Evolutionary conservation across 108 stramenopile species (phyloP).

Genomic region (Nitzschia sp.): DNA sequence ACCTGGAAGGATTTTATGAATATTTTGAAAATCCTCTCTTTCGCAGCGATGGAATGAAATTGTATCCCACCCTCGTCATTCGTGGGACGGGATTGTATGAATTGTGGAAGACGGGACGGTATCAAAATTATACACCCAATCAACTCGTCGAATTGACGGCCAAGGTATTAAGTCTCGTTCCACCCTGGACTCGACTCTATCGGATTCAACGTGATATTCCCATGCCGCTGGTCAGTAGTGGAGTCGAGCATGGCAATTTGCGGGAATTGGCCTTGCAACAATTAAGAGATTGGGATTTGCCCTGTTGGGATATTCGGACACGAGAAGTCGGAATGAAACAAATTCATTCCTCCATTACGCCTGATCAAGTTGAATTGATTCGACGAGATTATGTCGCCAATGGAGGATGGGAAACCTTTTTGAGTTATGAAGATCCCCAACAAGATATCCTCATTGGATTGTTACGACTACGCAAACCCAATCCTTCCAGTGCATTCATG

Average conservation of each 20-base stretch:
- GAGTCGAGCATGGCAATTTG: conserved; percentile 95
- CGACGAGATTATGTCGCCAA: conserved; percentile 92
- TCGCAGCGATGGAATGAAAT: conserved; percentile 92
- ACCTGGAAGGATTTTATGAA: conserved; percentile 87
- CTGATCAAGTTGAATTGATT: conserved; percentile 92
- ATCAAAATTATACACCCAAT: conserved; percentile 94
- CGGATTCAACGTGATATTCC: conserved; percentile 97
- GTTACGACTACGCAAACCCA: conserved; percentile 52
- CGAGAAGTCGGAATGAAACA: conserved; percentile 96
- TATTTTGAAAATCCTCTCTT: conserved; percentile 94
- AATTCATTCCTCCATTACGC: conserved; percentile 86
- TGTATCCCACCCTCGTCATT: conserved; percentile 96
- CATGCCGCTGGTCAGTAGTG: conserved; percentile 93
- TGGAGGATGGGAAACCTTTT: conserved; percentile 95
- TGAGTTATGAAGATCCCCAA: conserved; percentile 91
- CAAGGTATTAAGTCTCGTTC: conserved; percentile 85
- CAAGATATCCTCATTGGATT: conserved; percentile 89
- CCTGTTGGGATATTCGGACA: conserved; percentile 92
- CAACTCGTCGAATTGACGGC: conserved; percentile 93
- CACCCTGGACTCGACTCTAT: conserved; percentile 96
- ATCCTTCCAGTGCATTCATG: conserved; percentile 27
- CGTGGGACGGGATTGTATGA: conserved; percentile 96
- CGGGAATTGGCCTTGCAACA: conserved; percentile 85
- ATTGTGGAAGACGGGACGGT: conserved; percentile 93
- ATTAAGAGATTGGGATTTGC: conserved; percentile 86